Evolutionary conservation across 768 basidiomycete genomes (phyloP), one percentile per base, ranked within the genome.

Genomic region (Termitomyces sp.): DNA sequence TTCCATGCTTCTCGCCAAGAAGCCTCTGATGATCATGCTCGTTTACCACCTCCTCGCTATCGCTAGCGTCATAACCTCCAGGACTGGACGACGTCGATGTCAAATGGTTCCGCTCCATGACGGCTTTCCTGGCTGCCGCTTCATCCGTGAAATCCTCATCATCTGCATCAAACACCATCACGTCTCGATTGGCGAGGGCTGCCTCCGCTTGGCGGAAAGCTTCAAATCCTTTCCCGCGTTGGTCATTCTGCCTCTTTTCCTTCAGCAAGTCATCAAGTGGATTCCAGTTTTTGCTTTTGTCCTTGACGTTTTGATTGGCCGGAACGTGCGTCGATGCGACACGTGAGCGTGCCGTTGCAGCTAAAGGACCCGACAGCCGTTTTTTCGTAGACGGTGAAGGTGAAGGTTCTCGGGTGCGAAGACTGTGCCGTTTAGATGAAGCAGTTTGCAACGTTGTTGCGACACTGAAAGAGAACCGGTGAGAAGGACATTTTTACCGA

Each of bases 221-320:
- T 8, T 75, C 69, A 15, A 48, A 68, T 44, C 76, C 77, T 28
- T 74, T 72, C 12, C 79, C 77, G 6, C 63, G 64, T 57, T 73
- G 71, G 33, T 77, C 73, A 8, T 73, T 72, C 3, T 61, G 57
- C 29, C 65, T 67, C 64, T 83, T 86, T 68, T 86, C 84, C 60
- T 75, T 80, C 39, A 86, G 66, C 31, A 87, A 75, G 1, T 72
- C 76, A 50, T 75, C 77, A 22, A 88, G 73, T 10, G 87, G 86
- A 60, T 84, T 81, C 33, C 28, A 57, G 12, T n/a, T 57, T 56
- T 65, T 65, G 20, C 34, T 56, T 50, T 69, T 68, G 36, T 52
- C 51, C 48, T 65, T 62, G 1, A 45, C 20, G 9, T 56, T 59
- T 16, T 39, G 46, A 47, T 53, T 51, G 7, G 55, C 58, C 10